Evolutionary conservation across 1,284 basidiomycete species (phyloP).

Genomic region (Schizophyllum commune): DNA sequence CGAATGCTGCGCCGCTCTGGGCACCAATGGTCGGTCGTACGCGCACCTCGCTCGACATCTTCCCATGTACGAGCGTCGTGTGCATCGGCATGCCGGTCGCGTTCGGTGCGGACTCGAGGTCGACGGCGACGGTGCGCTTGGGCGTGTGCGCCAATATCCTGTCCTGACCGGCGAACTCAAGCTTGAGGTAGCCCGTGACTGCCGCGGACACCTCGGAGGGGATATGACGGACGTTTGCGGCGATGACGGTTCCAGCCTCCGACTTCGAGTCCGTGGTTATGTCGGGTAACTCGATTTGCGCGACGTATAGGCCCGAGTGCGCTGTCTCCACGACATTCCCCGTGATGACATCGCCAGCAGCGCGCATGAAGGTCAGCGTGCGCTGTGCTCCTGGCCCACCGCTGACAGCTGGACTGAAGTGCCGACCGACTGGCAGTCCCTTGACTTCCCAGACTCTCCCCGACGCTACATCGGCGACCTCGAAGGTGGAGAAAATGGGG

Average conservation of each 20-base stretch:
- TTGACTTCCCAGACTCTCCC: conserved; percentile 38
- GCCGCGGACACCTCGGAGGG: conserved; percentile 35
- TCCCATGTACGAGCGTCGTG: conserved; percentile 43
- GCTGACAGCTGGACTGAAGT: conserved; percentile 50
- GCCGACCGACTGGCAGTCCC: conserved; percentile 56
- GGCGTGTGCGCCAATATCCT: conserved; percentile 51
- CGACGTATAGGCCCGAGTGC: conserved; percentile 54
- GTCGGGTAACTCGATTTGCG: conserved; percentile 43
- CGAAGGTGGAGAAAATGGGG: conserved; percentile 51
- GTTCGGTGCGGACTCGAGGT: conserved; percentile 39
- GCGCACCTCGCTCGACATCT: conserved; percentile 47
- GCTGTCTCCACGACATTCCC: conserved; percentile 60
- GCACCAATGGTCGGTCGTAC: conserved; percentile 23
- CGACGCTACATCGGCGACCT: conserved; percentile 47
- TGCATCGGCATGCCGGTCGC: conserved; percentile 42
- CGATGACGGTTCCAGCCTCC: neutral
- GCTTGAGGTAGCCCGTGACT: conserved; percentile 24
- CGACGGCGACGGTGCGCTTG: conserved; percentile 42
- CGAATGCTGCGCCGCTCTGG: conserved; percentile 43
- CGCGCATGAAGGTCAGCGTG: conserved; percentile 57
- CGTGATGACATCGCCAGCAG: conserved; percentile 47
- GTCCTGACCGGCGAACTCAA: conserved; percentile 45
- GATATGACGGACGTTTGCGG: conserved; percentile 31
- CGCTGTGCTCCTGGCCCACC: conserved; percentile 32
- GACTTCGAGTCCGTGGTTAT: conserved; percentile 24